Evolutionary conservation across 2,329 filamentous ascomycete species (phyloP).

Genomic region (Hymenoscyphus linearis): DNA sequence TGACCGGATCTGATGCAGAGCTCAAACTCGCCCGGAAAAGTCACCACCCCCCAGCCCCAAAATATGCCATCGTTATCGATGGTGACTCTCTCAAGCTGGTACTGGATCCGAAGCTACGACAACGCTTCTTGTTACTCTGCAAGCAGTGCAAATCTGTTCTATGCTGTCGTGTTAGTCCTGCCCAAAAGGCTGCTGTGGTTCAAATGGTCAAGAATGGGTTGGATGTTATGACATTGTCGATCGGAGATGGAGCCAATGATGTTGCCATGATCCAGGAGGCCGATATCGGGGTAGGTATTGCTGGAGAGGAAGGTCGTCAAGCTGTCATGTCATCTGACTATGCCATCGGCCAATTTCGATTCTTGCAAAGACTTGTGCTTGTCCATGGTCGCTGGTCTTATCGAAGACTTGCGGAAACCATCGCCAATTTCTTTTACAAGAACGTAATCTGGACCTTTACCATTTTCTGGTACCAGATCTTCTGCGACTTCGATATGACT

Average conservation of each 20-base stretch:
- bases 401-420: constrained; percentile 82
- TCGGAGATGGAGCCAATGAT: constrained; percentile 92
- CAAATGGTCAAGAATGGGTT: constrained; percentile 91
- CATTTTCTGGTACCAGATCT: constrained; percentile 97
- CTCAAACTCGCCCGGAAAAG: constrained; percentile 71
- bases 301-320: constrained; percentile 85
- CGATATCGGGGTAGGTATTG: constrained; percentile 93
- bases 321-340: constrained; percentile 97
- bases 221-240: constrained; percentile 91
- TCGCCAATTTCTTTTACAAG: constrained; percentile 99
- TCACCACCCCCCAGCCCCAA: constrained; percentile 80
- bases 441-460: constrained; percentile 97
- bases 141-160: constrained; percentile 96
- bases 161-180: constrained; percentile 93
- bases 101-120: constrained; percentile 73
- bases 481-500: constrained; percentile 91
- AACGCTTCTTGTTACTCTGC: constrained; percentile 91
- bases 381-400: constrained; percentile 98
- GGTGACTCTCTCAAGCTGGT: constrained; percentile 89
- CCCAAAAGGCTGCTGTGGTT: constrained; percentile 96
- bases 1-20: constrained; percentile 83
- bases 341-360: constrained; percentile 90
- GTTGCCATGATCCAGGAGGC: constrained; percentile 98
- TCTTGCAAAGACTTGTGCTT: constrained; percentile 75
- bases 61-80: constrained; percentile 90